Base-by-base conservation (phyloP, 371 early-diverging fungal species). In the Rhizomucor pusillus region DNA sequence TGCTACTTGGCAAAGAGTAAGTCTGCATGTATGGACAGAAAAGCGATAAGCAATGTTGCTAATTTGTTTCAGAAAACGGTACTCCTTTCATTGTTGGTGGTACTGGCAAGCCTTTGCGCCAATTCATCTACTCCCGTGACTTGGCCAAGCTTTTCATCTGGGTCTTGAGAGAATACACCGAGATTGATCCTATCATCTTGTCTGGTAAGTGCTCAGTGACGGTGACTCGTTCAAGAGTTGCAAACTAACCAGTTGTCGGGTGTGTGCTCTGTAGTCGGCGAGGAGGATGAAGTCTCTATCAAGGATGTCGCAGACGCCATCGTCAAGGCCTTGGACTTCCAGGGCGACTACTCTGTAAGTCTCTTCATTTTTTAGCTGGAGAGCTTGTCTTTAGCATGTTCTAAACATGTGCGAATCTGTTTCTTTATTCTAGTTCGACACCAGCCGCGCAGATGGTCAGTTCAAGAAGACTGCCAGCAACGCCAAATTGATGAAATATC, bases 401-500 rank as follows among this genome's bases (percentile, higher is more conserved):
- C 29, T 33, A 41, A 47, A 44, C 6, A 36, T 25, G 23, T 23
- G n/a, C 0, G 19, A 56, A 37, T 50, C 43, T 45, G 43, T 25
- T 36, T 36, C 25, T 43, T 24, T 10, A 50, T 18, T 63, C 7
- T 60, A 77, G 68, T 91, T 89, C 66, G 93, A 92, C 71, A 77
- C 88, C 49, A 73, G 80, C 47, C 84, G 84, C 62, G 82, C 90
- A 16, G 93, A 92, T 69, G 93, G 93, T 22, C 93, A 92, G 69
- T 90, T 71, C 68, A 91, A 90, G 66, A 92, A 92, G 85, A 91
- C 93, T 18, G 91, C 90, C 20, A 87, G 81, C 50, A 92, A 92
- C 63, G 80, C 57, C n/a, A 92, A 92, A 75, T 68, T 92, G 65
- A 73, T 69, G 75, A 79, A 75, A 57, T 79, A 84, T 51, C 63